phyloP scores from a whole-genome alignment of 2,329 filamentous ascomycete species.

The Colletotrichum sp. region DNA sequence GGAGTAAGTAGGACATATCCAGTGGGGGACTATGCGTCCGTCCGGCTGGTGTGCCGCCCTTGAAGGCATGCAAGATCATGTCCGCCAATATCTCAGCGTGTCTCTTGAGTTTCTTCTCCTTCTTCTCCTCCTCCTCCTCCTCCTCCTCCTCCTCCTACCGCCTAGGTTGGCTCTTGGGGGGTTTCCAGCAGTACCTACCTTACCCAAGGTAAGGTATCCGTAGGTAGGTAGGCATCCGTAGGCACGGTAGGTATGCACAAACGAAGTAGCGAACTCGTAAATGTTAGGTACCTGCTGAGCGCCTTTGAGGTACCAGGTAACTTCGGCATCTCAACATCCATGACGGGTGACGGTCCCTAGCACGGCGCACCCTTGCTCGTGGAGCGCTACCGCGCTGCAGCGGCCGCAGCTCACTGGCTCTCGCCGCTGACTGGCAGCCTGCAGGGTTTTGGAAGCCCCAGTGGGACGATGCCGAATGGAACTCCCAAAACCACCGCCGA shows the following conservation, averaged over 20 bases:
- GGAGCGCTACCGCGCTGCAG: not conserved
- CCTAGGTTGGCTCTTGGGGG: not conserved
- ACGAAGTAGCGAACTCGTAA: not conserved
- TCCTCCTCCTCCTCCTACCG: not conserved
- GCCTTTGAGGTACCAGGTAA: not conserved
- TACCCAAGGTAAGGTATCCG: not conserved
- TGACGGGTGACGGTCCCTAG: not conserved
- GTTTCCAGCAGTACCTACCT: not conserved
- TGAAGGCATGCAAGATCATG: not conserved
- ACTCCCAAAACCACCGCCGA: not conserved
- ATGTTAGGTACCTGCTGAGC: not conserved
- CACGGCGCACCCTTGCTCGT: slow-evolving; percentile 6
- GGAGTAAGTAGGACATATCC: not conserved
- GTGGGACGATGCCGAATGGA: not conserved
- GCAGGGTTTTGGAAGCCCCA: not conserved
- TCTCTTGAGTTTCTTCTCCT: not conserved
- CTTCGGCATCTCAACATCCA: slow-evolving; percentile 6
- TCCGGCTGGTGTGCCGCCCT: not conserved
- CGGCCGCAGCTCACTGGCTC: slow-evolving; percentile 14
- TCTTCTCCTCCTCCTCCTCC: not conserved
- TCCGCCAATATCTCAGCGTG: not conserved
- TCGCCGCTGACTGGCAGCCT: slow-evolving; percentile 1
- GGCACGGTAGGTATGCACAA: not conserved
- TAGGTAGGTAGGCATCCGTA: no score
- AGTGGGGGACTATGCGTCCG: slow-evolving; percentile 35